Evolutionary conservation across 2,329 filamentous ascomycete genomes (phyloP), one percentile per base, ranked within the genome.

Genomic region (Colletotrichum gloeosporioides): DNA sequence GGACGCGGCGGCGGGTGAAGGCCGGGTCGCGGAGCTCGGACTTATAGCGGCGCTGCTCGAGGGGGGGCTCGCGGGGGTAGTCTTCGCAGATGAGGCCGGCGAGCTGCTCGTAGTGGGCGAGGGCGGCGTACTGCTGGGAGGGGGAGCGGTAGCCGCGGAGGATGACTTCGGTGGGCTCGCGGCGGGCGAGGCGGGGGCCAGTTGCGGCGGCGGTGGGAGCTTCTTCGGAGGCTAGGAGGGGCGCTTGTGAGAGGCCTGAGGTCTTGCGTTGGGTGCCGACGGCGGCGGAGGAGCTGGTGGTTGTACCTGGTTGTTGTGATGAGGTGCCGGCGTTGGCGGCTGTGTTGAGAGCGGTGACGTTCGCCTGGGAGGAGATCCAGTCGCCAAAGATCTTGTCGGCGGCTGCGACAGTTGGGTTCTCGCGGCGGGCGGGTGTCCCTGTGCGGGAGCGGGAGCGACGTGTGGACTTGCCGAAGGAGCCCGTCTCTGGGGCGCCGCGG

Each of bases 21-120:
- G 94, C 92, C 67, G 94, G 92, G 80, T 95, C 93, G 78, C 94
- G 91, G 77, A 95, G 91, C 79, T 96, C 92, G 2, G 93, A 91
- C 82, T 95, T 94, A 87, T 94, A 96, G 74, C 94, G 90, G 73
- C 90, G 89, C 81, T 92, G 91, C 77, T 93, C 90, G 72, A 92
- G 89, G 4, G 95, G 94, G n/a, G 96, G 94, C 78, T 95, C 93
- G 77, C 96, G 93, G 10, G 96, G 92, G 85, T 99, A 99, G 85
- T 98, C 96, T 86, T 99, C 96, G 85, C 96, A 96, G 82, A 98
- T 95, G 78, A 92, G 87, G 31, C 96, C 96, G 8, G 95, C 96
- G 57, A 98, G 92, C 76, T 93, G 91, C 87, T 98, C 96, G 86
- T 94, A 99, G 85, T 95, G 95, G 79, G 94, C 93, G 80, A 99